phyloP scores from a whole-genome alignment of 2,329 filamentous ascomycete genomes.

The Alternaria hordeiaustralica region DNA sequence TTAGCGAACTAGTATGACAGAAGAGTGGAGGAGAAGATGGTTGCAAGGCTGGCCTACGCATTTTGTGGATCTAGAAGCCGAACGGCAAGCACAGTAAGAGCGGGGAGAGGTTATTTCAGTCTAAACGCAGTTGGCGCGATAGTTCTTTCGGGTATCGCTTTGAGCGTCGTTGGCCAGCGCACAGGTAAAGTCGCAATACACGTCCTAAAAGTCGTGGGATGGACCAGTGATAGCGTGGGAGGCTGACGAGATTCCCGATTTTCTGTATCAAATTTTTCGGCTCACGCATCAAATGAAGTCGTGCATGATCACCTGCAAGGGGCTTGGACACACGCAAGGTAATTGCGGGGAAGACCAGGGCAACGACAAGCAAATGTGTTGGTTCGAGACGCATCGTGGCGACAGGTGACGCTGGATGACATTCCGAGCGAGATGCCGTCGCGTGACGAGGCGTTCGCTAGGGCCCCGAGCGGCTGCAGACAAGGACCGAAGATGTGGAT shows the following conservation, averaged over 20 bases:
- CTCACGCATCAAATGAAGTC: constrained; percentile 42
- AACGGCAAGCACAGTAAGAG: constrained; percentile 30
- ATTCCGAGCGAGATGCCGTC: constrained; percentile 24
- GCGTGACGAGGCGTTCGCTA: constrained; percentile 30
- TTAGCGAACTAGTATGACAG: constrained; percentile 23
- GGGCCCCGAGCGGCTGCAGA: constrained; percentile 15
- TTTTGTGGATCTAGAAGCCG: constrained; percentile 35
- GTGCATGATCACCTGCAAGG: constrained; percentile 52
- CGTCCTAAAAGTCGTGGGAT: constrained; percentile 19
- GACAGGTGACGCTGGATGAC: constrained; percentile 33
- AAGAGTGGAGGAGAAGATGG: constrained; percentile 22
- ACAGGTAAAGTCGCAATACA: constrained; percentile 39
- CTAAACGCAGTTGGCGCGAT: constrained; percentile 47
- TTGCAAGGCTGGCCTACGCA: constrained; percentile 30
- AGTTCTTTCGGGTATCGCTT: constrained; percentile 32
- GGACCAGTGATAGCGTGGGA: constrained; percentile 35
- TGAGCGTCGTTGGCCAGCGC: constrained; percentile 38
- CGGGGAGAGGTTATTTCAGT: constrained; percentile 43
- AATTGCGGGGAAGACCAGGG: constrained; percentile 49
- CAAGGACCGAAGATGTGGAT: constrained; percentile 23
- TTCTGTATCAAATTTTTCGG: constrained; percentile 33
- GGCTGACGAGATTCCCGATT: constrained; percentile 37
- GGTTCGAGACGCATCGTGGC: constrained; percentile 25
- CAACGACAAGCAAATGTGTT: constrained; percentile 17
- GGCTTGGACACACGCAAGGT: constrained; percentile 34